Conservation (phyloP, 129 eudicot species). For the Heracleum sosnowskyi region DNA sequence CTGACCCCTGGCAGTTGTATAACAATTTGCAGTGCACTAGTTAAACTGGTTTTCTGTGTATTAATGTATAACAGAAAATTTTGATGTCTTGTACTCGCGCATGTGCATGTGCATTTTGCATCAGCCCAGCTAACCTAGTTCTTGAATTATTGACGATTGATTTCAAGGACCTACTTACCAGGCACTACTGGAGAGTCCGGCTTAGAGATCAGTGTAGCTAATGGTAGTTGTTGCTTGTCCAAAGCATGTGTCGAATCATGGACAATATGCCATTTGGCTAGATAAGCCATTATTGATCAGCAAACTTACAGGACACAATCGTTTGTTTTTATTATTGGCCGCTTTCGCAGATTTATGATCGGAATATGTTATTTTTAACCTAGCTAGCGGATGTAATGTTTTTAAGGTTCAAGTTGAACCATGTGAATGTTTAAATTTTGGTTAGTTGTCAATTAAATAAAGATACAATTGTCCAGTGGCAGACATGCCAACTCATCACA, state of each 20-base stretch:
- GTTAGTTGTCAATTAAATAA: neutral
- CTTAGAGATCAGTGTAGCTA: too few species aligned
- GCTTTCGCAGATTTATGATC: neutral
- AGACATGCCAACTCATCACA: neutral
- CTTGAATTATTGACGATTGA: neutral
- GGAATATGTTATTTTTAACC: neutral
- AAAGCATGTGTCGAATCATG: too few species aligned
- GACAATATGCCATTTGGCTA: too few species aligned
- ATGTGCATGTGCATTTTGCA: neutral
- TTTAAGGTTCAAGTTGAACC: too few species aligned
- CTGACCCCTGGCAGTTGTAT: neutral
- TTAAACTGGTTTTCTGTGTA: neutral
- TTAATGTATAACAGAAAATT: neutral
- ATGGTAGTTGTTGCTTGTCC: neutral
- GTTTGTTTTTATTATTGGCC: neutral
- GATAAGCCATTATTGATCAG: too few species aligned
- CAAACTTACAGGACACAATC: too few species aligned
- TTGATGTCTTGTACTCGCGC: neutral
- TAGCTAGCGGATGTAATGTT: neutral
- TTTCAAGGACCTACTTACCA: neutral
- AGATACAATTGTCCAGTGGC: neutral
- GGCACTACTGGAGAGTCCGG: neutral
- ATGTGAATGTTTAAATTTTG: too few species aligned
- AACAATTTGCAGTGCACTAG: neutral
- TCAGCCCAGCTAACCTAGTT: neutral